Base-by-base conservation (phyloP, 2,329 filamentous ascomycete species). In the Herpotrichia juniperi region DNA sequence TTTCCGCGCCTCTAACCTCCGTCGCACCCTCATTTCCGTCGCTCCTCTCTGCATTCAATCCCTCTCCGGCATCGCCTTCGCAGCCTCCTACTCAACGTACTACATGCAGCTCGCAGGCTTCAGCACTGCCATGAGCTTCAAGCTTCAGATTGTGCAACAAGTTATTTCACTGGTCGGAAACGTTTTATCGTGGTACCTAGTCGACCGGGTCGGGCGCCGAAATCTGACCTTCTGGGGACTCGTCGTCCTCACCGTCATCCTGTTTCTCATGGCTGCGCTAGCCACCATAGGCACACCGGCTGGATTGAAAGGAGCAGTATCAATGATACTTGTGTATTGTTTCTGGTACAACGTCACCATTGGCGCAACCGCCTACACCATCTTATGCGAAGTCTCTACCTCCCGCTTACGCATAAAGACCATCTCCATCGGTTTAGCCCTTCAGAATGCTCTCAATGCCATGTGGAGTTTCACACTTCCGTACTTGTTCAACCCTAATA, bases 281-380 rank as follows among this genome's bases (percentile, higher is more conserved):
- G 61, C 76, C 0, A 76, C 75, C 1, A 63, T 73, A 1, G 66
- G 72, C 8, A 67, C 77, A 6, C 64, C 74, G 1, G 79, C 92
- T 3, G 89, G 89, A 0, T 79, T 92, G 3, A 59, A 63, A 24
- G 67, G 58, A 24, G 58, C 57, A 11, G 71, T 74, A 51, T 75
- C 76, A 54, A 59, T 66, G 54, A 57, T 62, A 21, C 32, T 67
- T 1, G 10, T 65, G 10, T 65, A 58, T 25, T 60, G 90, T 0
- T 76, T 93, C 42, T 85, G 87, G 68, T 96, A 96, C 74, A 90
- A 96, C 69, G 79, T 92, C 34, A 89, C 89, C 0, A 90, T 96
- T 39, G 91, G 91, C 25, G 93, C 91, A 0, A 90, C 96, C 4
- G 91, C 88, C 70, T 96, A 93, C 76, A 93, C 90, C 0, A 83